Base-by-base conservation (phyloP, 1,284 basidiomycete genomes). In the Fistulinella cinereoalba region DNA sequence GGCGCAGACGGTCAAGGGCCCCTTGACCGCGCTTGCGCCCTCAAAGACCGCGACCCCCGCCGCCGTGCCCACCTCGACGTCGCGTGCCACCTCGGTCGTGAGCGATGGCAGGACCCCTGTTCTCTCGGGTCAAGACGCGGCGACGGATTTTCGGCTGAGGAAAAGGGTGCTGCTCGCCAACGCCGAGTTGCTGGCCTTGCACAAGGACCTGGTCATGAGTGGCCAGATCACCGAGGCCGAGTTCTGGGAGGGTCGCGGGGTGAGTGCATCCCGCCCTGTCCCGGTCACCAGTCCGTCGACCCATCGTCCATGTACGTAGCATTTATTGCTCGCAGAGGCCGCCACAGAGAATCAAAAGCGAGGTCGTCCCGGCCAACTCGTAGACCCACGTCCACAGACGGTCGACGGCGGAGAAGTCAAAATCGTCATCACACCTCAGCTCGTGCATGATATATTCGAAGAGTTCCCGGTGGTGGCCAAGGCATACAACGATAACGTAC, bases 361-460 rank as follows among this genome's bases (percentile, higher is more conserved):
- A 41, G 93, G 93, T 13, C 83, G 90, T 65, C 77, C 88, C 0
- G 92, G 89, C 27, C 83, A 91, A 55, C 76, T 97, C 22, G 88
- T 97, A 15, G 94, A 97, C 60, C 93, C 92, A 25, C 84, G 92
- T 32, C 89, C 88, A 46, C 84, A 92, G 67, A 79, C 86, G 29
- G 74, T 86, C 31, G 82, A 88, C 48, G 79, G 79, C 44, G 89
- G 89, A 31, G 85, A 92, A 64, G 81, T 93, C 62, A 92, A 87
- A 64, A 94, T 98, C 52, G 83, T 87, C 56, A 86, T 99, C 50
- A 96, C 94, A 2, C 91, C 92, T 7, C 92, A 96, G 65, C 76
- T 97, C 31, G 89, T 96, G 32, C 83, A 90, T 56, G 95, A 98
- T 61, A 93, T 99, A 39, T 99, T 99, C 60, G 94, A 97, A 56